Evolutionary conservation across 345 rosid species (phyloP), one percentile per base, ranked within the genome.

Genomic region (Aegle marmelos): DNA sequence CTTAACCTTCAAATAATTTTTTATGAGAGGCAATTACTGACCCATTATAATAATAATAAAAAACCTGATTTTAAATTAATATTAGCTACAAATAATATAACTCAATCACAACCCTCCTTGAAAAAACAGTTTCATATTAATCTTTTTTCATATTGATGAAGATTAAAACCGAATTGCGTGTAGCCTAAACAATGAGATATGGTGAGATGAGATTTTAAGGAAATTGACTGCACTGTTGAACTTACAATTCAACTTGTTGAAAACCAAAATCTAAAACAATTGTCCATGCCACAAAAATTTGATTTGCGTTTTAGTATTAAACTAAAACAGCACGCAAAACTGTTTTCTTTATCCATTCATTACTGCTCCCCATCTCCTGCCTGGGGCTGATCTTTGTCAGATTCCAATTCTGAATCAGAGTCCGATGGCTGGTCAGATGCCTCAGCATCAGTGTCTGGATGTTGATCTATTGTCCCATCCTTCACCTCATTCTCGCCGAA

Each of bases 401-500:
- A 3, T 31, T 25, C 67, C 4, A 1, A 6, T 39, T 70, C 69
- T 36, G 27, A 56, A 6, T 78, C 81, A 21, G 60, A 56, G 9
- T 6, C 77, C 7, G 63, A 41, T 4, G 54, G 80, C 54, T 50
- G 67, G 57, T 74, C 78, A 22, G 17, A 70, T 7, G 62, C 33
- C 56, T 79, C 85, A 3, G 25, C 82, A 1, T 78, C 77, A 9
- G 56, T 37, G 37, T 53, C 82, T 19, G 22, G 22, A 13, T 54
- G 56, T 19, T 75, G 83, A 19, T 85, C 85, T 13, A 48, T 68
- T 27, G 72, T 50, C 22, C 80, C 85, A 17, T 86, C 93, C 77
- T 83, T 73, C 64, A 90, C 83, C 24, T 95, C 98, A 41, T 84
- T 84, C 79, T 91, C 93, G 6, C 78, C 85, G 39, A 80, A 92